Evolutionary conservation across 2,329 filamentous ascomycete species (phyloP), one percentile per base, ranked within the genome.

Genomic region (Pestalotiopsis sp.): DNA sequence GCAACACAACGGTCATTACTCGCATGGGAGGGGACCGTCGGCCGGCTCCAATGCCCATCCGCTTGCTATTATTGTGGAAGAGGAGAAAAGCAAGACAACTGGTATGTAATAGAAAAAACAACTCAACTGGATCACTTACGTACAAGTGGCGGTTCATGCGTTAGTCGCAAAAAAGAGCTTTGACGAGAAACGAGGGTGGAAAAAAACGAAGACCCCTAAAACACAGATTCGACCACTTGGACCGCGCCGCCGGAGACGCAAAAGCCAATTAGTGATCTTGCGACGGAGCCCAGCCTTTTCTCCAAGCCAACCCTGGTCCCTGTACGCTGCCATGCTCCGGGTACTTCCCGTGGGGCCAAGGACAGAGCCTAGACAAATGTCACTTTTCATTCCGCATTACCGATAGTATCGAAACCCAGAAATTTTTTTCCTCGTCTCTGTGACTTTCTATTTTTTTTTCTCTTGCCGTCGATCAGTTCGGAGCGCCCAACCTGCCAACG

Each of bases 241-340:
- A 67, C 65, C 65, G 20, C 64, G 52, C 64, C 41, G 64, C 52
- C 64, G 64, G 65, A 36, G 13, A 60, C n/a, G 52, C 45, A 62
- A 13, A 38, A n/a, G 31, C 65, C 65, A 67, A 67, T 67, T 31
- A 67, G 31, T 41, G 23, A 27, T 49, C 20, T 20, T 17, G 56
- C 31, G 52, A 58, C 25, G 64, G 64, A 45, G n/a, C 65, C 52
- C 65, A 59, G 49, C 12, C 65, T 56, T 58, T 67, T 67, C 52
- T 60, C 56, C 52, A 67, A 67, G 65, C n/a, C 23, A 20, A 56
- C 65, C 23, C 58, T 67, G n/a, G 58, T 67, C 65, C 65, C 56
- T 67, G 65, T 17, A 59, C 5, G 27, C 27, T 17, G 27, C 52
- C 65, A 25, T 41, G 31, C 36, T 67, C 39, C 25, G 20, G 52